A percentile compares a stretch with the other conserved stretches of the same genome.
Conservation (phyloP, 768 basidiomycete genomes). For the Boletales sp. region DNA sequence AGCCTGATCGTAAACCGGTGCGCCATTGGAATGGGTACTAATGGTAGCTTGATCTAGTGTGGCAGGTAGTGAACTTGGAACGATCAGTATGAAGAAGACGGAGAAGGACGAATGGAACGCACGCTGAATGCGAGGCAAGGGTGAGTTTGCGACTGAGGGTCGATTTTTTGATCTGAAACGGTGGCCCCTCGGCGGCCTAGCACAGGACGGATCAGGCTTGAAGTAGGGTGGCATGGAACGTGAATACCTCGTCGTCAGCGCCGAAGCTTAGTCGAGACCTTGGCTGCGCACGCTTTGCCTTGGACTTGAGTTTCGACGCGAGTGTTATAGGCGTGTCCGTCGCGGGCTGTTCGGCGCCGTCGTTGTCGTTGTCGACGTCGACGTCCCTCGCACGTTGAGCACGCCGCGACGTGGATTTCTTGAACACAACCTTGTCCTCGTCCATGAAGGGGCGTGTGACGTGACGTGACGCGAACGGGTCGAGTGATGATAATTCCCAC, state of each 20-base stretch:
- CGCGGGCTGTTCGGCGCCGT: background rate
- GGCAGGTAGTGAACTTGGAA: conserved; percentile 36
- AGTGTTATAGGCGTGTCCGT: conserved; percentile 53
- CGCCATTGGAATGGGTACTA: conserved; percentile 39
- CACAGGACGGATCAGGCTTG: conserved; percentile 26
- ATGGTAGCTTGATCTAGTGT: conserved; percentile 56
- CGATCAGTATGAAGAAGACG: conserved; percentile 7
- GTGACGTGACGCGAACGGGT: conserved; percentile 23
- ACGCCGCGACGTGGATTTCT: conserved; percentile 39
- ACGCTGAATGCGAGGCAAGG: conserved; percentile 55
- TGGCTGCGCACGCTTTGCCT: conserved; percentile 60
- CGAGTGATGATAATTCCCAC: conserved; percentile 24
- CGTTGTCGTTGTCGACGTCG: conserved; percentile 31
- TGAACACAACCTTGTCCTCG: conserved; percentile 36
- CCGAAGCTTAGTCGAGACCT: conserved; percentile 79
- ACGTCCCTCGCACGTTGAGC: conserved; percentile 38
- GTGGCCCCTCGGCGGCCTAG: conserved; percentile 57
- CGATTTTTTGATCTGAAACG: conserved; percentile 80
- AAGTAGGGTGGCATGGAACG: conserved; percentile 8
- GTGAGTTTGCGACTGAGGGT: conserved; percentile 64
- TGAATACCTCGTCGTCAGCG: conserved; percentile 57
- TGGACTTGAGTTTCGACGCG: conserved; percentile 67
- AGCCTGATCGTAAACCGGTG: conserved; percentile 67
- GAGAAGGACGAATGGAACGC: conserved; percentile 7
- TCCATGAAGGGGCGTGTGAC: conserved; percentile 6